These are phyloP conservation scores for Catunica adiposa DNA, from an alignment of 2,329 filamentous ascomycete species.

Conservation along the genomic window DNA sequence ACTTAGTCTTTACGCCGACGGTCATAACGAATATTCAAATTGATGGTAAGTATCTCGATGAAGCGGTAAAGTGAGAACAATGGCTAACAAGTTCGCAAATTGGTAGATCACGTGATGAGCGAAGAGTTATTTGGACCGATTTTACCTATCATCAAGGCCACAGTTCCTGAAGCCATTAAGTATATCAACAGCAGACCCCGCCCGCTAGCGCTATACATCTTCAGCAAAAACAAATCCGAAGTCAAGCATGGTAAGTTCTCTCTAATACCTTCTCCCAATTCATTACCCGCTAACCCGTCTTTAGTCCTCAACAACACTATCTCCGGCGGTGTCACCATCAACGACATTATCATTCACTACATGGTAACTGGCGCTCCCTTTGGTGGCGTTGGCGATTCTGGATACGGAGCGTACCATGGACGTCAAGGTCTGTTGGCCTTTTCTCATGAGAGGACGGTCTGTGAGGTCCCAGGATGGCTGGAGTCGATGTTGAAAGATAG, in stretches of 20 bases:
- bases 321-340: constrained; percentile 35
- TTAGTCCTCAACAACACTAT: constrained; percentile 22
- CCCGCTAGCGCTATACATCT: constrained; percentile 27
- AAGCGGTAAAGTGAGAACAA: too few species aligned
- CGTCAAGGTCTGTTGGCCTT: constrained; percentile 30
- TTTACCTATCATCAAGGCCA: constrained; percentile 24
- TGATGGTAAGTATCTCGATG: constrained; percentile 7
- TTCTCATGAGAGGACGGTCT: constrained; percentile 25
- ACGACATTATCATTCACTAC: constrained; percentile 31
- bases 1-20: constrained; percentile 12
- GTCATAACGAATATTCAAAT: constrained; percentile 2
- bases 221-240: constrained; percentile 23
- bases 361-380: constrained; percentile 28
- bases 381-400: constrained; percentile 33
- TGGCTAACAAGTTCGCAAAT: constrained; percentile 17
- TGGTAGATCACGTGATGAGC: constrained; percentile 24
- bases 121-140: constrained; percentile 31
- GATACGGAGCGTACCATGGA: constrained; percentile 33
- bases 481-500: constrained; percentile 15
- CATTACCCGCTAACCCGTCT: constrained; percentile 5
- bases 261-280: neutral
- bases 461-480: constrained; percentile 23
- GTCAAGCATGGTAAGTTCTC: constrained; percentile 19
- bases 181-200: constrained; percentile 19
- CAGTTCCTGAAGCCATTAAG: constrained; percentile 19